Base-by-base conservation (phyloP, 106 monocot species). In the Narthecium ossifragum region DNA sequence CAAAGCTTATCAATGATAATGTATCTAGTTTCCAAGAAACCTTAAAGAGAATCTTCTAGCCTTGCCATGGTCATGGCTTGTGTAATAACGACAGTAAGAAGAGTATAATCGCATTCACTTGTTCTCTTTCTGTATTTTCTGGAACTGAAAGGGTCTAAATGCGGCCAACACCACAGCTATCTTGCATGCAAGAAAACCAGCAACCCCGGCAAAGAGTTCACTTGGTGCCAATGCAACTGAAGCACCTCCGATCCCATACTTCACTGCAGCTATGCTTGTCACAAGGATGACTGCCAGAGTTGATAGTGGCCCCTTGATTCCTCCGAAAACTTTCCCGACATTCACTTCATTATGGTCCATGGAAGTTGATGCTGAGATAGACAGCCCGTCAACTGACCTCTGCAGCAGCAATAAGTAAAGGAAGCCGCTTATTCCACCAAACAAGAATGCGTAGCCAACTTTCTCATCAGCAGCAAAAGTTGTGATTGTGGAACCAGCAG, bases 181-280 rank as follows among this genome's bases (percentile, higher is more conserved):
- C 66, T 86, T 92, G 64, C 71, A 80, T 6, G 83, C 55, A 41
- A 82, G 78, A 75, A 92, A 92, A 9, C 91, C 91, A 4, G 76
- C 79, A 62, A 52, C 58, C 6, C 82, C 86, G 33, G 64, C 24
- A 46, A 91, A 77, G 15, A 91, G 71, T 5, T 91, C 86, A 0
- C 22, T 34, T 1, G 91, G 71, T 43, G 71, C 75, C 40, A 86
- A 51, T 29, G 59, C 52, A 36, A 74, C 3, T 24, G 30, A 68
- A 37, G 45, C 25, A 28, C 59, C 69, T 52, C 64, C 76, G 8
- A 76, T 21, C 8, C 77, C 68, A 62, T 66, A 72, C 59, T 83
- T 86, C 8, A 66, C 25, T 40, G 62, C 53, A 51, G 63, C 53
- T 51, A 62, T 27, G 38, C 59, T 58, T 20, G 64, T 18, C 4